Percentiles rank a stretch among this genome's conserved stretches.
Conservation (phyloP, 257 asterid genomes). For the Fraxinus americana region DNA sequence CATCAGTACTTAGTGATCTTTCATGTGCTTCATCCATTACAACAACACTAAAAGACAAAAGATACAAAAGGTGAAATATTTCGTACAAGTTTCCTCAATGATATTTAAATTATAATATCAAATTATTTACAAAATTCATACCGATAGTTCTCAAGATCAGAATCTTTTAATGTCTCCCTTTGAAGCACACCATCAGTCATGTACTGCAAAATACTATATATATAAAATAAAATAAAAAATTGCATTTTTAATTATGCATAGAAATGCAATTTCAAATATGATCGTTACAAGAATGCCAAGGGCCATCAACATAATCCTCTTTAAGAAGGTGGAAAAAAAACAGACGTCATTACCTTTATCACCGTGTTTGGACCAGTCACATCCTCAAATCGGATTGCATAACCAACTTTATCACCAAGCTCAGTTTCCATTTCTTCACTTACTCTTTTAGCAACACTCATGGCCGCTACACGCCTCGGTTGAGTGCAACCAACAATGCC, state of each 20-base stretch:
- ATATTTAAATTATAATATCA: neutral
- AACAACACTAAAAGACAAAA: constrained; percentile 53
- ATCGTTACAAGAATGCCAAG: neutral
- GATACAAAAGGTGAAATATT: constrained; percentile 4
- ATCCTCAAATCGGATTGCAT: constrained; percentile 96
- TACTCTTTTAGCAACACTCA: constrained; percentile 98
- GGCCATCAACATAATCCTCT: constrained; percentile 10
- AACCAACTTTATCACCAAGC: constrained; percentile 88
- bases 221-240: neutral
- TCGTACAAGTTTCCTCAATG: neutral
- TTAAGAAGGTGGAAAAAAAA: neutral
- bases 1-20: constrained; percentile 84
- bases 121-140: constrained; percentile 34
- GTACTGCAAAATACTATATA: constrained; percentile 52
- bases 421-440: constrained; percentile 98
- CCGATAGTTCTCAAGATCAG: constrained; percentile 95
- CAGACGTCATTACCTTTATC: constrained; percentile 59
- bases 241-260: neutral
- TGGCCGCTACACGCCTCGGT: constrained; percentile 99
- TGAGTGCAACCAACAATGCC: constrained; percentile 95
- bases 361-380: constrained; percentile 91
- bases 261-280: too few relatives aligned
- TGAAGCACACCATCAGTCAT: constrained; percentile 99
- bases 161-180: constrained; percentile 89
- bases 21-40: constrained; percentile 99